Conservation (phyloP, 202 grass and related monocot genomes). For the Cymbopogon flexuosus region DNA sequence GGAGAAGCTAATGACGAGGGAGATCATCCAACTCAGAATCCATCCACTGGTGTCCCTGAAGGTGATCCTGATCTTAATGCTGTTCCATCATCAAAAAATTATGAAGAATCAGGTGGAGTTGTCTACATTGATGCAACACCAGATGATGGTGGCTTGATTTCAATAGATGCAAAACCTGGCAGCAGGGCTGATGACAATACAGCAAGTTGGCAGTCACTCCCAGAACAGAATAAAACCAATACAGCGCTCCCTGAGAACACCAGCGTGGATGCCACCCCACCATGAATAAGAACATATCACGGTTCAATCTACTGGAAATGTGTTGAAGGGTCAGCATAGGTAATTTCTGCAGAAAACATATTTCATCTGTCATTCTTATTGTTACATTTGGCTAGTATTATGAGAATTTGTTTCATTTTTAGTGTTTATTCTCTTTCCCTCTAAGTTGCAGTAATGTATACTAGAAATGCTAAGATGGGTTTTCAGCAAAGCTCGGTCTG, state of each 20-base stretch:
- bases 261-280: constrained; percentile 27
- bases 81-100: constrained; percentile 24
- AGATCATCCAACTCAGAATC: constrained; percentile 29
- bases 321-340: constrained; percentile 35
- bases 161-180: constrained; percentile 20
- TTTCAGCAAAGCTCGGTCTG: not conserved
- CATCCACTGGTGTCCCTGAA: constrained; percentile 20
- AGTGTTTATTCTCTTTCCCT: constrained; percentile 1
- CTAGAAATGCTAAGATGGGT: constrained; percentile 1
- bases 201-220: constrained; percentile 28
- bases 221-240: constrained; percentile 28
- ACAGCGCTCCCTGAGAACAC: constrained; percentile 36
- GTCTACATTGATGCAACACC: constrained; percentile 24
- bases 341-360: constrained; percentile 35
- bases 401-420: not conserved
- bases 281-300: constrained; percentile 47
- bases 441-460: not conserved
- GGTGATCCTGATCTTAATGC: constrained; percentile 39
- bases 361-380: constrained; percentile 1
- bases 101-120: constrained; percentile 34
- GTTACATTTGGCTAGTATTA: constrained; percentile 8
- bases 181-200: constrained; percentile 29
- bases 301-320: constrained; percentile 26
- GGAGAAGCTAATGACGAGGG: constrained; percentile 42
- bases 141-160: constrained; percentile 32